Evolutionary conservation across 495 filamentous ascomycete species (phyloP), one percentile per base, ranked within the genome.

Genomic region (Penicillium steckii): DNA sequence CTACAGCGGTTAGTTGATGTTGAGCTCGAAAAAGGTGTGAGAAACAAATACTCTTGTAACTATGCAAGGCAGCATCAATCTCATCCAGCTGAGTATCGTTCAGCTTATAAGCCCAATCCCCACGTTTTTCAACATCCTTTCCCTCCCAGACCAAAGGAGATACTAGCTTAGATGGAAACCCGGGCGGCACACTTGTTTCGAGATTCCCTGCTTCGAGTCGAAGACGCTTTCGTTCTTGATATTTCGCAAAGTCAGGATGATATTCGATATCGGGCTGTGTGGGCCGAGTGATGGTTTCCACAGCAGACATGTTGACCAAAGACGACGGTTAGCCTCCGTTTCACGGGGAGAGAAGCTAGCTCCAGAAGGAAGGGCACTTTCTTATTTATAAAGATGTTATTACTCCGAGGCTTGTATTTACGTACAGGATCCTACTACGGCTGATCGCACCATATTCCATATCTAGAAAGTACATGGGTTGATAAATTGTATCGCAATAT

Each of bases 81-180:
- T 86, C 84, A 18, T 69, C 66, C 3, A 84, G 48, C 46, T 85
- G 71, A 4, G 62, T 57, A 27, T 63, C 62, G 21, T 52, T 80
- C 32, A 85, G 61, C 18, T 67, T 48, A 43, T 78, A 79, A 19
- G 72, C 74, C 79, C 80, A 85, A 53, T 82, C 68, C 51, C 72
- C 75, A 1, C 61, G 63, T 9, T 79, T 69, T 23, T 64, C 69
- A 10, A 85, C 56, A 22, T 73, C 75, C 37, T 74, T 65, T 1
- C 80, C 80, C 44, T 83, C 80, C 83, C 83, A 87, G 1, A 84
- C 82, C 1, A 85, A 64, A 2, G 74, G 62, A 0, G 76, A 79
- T 0, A 57, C 58, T 10, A 86, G 49, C 29, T 77, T 37, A 21
- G 60, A 23, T 10, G 83, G 83, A 50, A 80, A 85, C 0, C 76